A percentile compares a stretch with the other conserved stretches of the same genome.
These are phyloP conservation scores for Pythium rishiriense DNA, from an alignment of 352 stramenopile genomes.

Conservation along the genomic window DNA sequence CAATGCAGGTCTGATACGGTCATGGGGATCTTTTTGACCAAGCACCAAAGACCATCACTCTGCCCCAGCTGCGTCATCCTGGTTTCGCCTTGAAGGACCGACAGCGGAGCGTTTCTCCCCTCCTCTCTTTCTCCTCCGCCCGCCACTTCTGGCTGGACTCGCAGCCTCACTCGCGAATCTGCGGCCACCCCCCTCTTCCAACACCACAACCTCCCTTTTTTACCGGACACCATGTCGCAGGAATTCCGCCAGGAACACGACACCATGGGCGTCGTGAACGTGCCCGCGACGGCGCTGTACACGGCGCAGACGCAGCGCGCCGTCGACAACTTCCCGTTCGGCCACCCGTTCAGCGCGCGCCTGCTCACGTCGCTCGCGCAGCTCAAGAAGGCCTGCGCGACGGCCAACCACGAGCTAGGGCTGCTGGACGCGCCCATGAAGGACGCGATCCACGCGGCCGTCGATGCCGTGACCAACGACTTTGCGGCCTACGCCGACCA, in stretches of 20 bases:
- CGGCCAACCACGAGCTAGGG: constrained; percentile 43
- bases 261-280: constrained; percentile 57
- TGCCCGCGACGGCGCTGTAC: constrained; percentile 46
- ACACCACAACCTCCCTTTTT: not conserved
- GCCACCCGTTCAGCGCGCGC: constrained; percentile 42
- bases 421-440: constrained; percentile 39
- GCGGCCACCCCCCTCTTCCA: not conserved
- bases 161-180: constrained; percentile 18
- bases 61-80: not conserved
- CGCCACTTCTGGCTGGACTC: not conserved
- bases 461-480: constrained; percentile 35
- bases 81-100: constrained; percentile 7
- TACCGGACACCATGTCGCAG: constrained; percentile 15
- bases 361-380: constrained; percentile 45
- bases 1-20: not conserved
- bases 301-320: constrained; percentile 55
- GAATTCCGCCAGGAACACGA: constrained; percentile 51
- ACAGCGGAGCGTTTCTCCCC: not conserved
- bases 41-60: constrained; percentile 14
- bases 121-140: not conserved
- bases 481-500: constrained; percentile 39
- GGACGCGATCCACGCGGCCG: constrained; percentile 36
- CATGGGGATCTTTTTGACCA: constrained; percentile 1
- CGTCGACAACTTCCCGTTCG: constrained; percentile 54
- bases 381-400: constrained; percentile 51